phyloP scores from a whole-genome alignment of 1,284 basidiomycete species.

The Earliella scabrosa region DNA sequence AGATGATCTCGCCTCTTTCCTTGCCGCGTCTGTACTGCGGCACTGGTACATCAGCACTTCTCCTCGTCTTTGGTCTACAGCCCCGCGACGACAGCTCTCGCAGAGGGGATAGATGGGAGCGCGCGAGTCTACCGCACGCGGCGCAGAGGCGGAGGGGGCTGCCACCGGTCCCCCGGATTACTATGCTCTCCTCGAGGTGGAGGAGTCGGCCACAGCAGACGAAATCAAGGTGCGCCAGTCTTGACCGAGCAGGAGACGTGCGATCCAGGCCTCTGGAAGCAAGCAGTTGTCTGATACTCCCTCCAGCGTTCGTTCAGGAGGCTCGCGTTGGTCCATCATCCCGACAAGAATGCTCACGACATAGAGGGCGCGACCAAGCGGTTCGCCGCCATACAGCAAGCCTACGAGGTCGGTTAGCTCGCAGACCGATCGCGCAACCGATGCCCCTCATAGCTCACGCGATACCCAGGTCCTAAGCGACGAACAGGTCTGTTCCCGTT shows the following conservation, averaged over 20 bases:
- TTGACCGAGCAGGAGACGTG: too few relatives aligned
- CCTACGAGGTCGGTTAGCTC: conserved; percentile 77
- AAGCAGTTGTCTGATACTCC: conserved; percentile 1
- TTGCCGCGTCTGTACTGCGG: too few relatives aligned
- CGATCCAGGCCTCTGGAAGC: too few relatives aligned
- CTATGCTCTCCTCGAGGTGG: conserved; percentile 80
- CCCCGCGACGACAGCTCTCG: too few relatives aligned
- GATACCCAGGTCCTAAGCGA: conserved; percentile 80
- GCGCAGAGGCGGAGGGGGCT: conserved; percentile 32
- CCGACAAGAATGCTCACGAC: conserved; percentile 87
- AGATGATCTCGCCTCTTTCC: too few relatives aligned
- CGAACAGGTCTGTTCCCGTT: conserved; percentile 74
- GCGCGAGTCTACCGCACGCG: conserved; percentile 57
- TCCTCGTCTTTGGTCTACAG: too few relatives aligned
- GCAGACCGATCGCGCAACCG: not conserved
- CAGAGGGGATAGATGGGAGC: too few relatives aligned
- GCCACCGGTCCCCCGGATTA: conserved; percentile 59
- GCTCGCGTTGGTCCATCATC: conserved; percentile 86
- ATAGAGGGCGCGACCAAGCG: conserved; percentile 86
- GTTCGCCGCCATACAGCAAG: conserved; percentile 91
- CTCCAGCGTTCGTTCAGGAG: conserved; percentile 79
- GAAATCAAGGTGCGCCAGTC: conserved; percentile 79
- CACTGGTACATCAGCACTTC: too few relatives aligned
- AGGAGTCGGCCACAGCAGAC: conserved; percentile 81
- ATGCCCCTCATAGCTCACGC: conserved; percentile 6